phyloP scores from a whole-genome alignment of 2,329 filamentous ascomycete genomes.

The Aspergillus melleus region DNA sequence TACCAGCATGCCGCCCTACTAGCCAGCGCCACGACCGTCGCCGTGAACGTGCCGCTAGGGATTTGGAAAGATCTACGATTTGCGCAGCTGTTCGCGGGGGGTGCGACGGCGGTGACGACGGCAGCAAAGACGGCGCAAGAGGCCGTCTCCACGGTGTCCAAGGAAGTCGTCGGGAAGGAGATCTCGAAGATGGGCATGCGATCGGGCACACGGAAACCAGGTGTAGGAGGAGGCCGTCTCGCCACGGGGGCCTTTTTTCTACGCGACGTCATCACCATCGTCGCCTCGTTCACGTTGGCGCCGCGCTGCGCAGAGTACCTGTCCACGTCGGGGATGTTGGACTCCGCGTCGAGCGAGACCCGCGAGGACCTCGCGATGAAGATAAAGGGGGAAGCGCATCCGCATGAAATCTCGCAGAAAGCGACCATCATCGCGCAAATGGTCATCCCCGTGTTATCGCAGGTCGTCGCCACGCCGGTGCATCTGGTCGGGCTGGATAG shows the following conservation, averaged over 20 bases:
- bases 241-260: slow-evolving; percentile 64
- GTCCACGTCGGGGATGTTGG: slow-evolving; percentile 23
- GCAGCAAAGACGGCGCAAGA: background rate
- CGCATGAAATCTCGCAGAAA: background rate
- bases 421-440: slow-evolving; percentile 60
- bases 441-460: slow-evolving; percentile 71
- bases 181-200: background rate
- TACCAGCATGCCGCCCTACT: background rate
- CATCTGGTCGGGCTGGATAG: slow-evolving; percentile 79
- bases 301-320: slow-evolving; percentile 17
- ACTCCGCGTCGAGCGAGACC: slow-evolving; percentile 17
- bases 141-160: background rate
- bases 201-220: background rate
- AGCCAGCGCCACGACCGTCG: slow-evolving; percentile 55
- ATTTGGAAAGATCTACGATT: slow-evolving; percentile 34
- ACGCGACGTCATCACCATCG: slow-evolving; percentile 82
- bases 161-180: background rate
- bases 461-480: slow-evolving; percentile 75
- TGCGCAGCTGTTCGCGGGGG: slow-evolving; percentile 65
- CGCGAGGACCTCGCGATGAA: slow-evolving; percentile 12
- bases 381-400: background rate
- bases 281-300: slow-evolving; percentile 45
- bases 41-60: slow-evolving; percentile 47
- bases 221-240: background rate
- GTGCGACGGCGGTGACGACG: background rate